Evolutionary conservation across 106 monocot species (phyloP).

Genomic region (Dactylorhiza incarnata): DNA sequence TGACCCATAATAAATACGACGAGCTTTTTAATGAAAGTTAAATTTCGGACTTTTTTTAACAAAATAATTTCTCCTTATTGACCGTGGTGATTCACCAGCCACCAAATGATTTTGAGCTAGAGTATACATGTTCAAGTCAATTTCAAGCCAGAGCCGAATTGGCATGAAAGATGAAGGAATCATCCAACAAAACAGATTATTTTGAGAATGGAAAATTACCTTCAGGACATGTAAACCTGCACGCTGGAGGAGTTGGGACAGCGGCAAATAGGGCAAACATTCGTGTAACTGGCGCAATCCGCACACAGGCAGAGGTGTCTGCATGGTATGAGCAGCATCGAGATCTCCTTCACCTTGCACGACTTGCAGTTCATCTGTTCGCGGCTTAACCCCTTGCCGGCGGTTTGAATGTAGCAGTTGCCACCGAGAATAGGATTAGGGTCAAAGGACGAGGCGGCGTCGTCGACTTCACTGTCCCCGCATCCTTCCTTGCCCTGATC

Average conservation of each 20-base stretch:
- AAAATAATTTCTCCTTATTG: no score
- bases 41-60: no score
- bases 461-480: conserved; percentile 54
- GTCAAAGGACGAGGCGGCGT: conserved; percentile 33
- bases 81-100: no score
- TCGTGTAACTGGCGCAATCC: conserved; percentile 38
- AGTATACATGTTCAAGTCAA: not conserved
- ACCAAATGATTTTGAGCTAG: not conserved
- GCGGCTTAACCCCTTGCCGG: not conserved
- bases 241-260: conserved; percentile 33
- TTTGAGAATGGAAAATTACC: not conserved
- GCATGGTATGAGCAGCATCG: conserved; percentile 61
- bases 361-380: conserved; percentile 24
- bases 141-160: not conserved
- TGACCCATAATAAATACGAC: no score
- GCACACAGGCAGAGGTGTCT: conserved; percentile 71
- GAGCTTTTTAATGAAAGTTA: no score
- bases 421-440: not conserved
- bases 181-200: no score
- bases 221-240: conserved; percentile 42
- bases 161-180: not conserved
- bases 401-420: not conserved
- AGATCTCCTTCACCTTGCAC: conserved; percentile 43
- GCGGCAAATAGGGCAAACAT: conserved; percentile 60
- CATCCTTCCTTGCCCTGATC: conserved; percentile 38